Evolutionary conservation across 2,329 filamentous ascomycete genomes (phyloP).

Genomic region (Hortaea werneckii): DNA sequence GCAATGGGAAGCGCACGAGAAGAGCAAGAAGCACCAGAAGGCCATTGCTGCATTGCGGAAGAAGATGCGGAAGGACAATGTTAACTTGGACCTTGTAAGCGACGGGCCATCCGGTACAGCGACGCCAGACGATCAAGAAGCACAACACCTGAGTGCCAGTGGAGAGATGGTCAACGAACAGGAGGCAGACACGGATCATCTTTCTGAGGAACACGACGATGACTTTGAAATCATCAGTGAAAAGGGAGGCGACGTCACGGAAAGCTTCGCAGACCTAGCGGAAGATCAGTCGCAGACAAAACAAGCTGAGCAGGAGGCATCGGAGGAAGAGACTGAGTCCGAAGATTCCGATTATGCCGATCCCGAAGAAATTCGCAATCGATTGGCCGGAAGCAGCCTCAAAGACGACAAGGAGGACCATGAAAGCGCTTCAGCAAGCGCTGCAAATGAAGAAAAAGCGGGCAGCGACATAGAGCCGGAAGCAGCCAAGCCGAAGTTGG

Average conservation of each 20-base stretch:
- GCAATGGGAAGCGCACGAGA: slow-evolving; percentile 83
- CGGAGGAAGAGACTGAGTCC: slow-evolving; percentile 1
- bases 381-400: slow-evolving; percentile 22
- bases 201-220: slow-evolving; percentile 6
- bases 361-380: slow-evolving; percentile 30
- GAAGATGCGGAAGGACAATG: slow-evolving; percentile 76
- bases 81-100: slow-evolving; percentile 40
- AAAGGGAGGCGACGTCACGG: background rate
- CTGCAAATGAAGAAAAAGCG: background rate
- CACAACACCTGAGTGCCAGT: slow-evolving; percentile 1
- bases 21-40: slow-evolving; percentile 92
- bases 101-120: slow-evolving; percentile 24
- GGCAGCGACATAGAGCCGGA: background rate
- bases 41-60: slow-evolving; percentile 67
- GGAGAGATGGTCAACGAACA: slow-evolving; percentile 9
- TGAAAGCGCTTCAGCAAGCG: background rate
- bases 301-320: background rate
- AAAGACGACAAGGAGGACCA: slow-evolving; percentile 2
- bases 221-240: background rate
- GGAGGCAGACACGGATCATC: slow-evolving; percentile 11
- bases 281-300: background rate
- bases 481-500: slow-evolving; percentile 28
- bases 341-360: slow-evolving; percentile 35
- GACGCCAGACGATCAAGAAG: slow-evolving; percentile 24
- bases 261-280: background rate